Percentiles rank a stretch among this genome's conserved stretches.
These are phyloP conservation scores for Phyllostachys edulis DNA, from an alignment of 176 grass and related monocot species.

Conservation along the genomic window DNA sequence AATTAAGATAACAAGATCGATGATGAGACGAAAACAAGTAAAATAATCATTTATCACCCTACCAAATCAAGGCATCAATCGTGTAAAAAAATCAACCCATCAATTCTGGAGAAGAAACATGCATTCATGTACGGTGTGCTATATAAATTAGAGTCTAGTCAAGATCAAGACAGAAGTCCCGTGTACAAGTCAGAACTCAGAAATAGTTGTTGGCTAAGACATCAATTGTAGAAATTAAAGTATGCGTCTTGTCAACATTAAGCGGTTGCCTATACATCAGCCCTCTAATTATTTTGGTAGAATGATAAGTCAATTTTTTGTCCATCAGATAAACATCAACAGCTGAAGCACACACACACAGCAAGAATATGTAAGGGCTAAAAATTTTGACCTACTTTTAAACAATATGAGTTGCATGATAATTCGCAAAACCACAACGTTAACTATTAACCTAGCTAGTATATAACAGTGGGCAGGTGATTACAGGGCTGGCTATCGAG, in stretches of 20 bases:
- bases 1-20: not conserved
- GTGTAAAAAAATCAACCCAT: not conserved
- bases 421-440: not conserved
- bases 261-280: no score
- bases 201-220: no score
- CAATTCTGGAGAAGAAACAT: not conserved
- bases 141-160: not conserved
- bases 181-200: no score
- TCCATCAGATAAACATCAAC: not conserved
- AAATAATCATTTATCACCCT: not conserved
- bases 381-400: not conserved
- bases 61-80: no score
- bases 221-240: no score
- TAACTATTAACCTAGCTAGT: not conserved
- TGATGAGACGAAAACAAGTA: no score
- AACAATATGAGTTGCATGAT: not conserved
- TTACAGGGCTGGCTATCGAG: no score
- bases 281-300: no score
- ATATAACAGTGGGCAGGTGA: no score
- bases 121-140: not conserved
- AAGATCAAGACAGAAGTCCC: not conserved
- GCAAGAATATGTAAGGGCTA: no score
- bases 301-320: not conserved
- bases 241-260: no score
- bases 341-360: not conserved